Conservation (phyloP, 2,329 filamentous ascomycete species). For the Corniculantispora saksenae region DNA sequence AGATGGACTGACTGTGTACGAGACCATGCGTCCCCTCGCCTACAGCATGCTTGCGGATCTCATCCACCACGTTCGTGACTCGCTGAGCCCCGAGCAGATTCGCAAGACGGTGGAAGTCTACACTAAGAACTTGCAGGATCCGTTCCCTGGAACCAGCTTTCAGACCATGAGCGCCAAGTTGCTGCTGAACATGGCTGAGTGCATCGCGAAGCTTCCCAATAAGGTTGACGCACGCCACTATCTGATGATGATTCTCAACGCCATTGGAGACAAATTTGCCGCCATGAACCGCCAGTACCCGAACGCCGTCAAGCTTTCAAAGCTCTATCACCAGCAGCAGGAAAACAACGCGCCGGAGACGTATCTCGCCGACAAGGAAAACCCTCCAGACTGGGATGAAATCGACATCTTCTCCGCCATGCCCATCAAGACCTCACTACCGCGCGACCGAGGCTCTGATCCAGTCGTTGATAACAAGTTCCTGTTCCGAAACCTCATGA, state of each 20-base stretch:
- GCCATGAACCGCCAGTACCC: constrained; percentile 96
- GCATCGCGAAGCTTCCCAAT: constrained; percentile 89
- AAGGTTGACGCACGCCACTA: constrained; percentile 95
- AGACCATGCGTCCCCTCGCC: constrained; percentile 90
- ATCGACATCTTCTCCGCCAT: constrained; percentile 96
- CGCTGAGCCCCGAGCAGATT: constrained; percentile 87
- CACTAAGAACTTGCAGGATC: constrained; percentile 92
- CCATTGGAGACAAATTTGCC: constrained; percentile 97
- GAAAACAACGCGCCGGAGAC: constrained; percentile 66
- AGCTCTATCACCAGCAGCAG: constrained; percentile 70
- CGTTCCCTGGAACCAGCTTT: constrained; percentile 95
- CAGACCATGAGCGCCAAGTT: constrained; percentile 99
- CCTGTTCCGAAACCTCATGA: constrained; percentile 93
- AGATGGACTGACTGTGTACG: constrained; percentile 93
- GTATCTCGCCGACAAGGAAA: constrained; percentile 79
- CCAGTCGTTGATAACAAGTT: constrained; percentile 98
- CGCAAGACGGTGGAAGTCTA: constrained; percentile 95
- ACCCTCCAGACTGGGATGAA: constrained; percentile 91
- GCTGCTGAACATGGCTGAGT: constrained; percentile 95
- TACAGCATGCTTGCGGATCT: constrained; percentile 99
- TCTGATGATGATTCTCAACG: constrained; percentile 94
- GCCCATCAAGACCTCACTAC: constrained; percentile 93
- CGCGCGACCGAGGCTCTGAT: constrained; percentile 83
- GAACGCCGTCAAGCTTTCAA: constrained; percentile 92
- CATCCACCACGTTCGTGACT: constrained; percentile 93